Evolutionary conservation across 495 filamentous ascomycete genomes (phyloP).

Genomic region (Monascus purpureus): DNA sequence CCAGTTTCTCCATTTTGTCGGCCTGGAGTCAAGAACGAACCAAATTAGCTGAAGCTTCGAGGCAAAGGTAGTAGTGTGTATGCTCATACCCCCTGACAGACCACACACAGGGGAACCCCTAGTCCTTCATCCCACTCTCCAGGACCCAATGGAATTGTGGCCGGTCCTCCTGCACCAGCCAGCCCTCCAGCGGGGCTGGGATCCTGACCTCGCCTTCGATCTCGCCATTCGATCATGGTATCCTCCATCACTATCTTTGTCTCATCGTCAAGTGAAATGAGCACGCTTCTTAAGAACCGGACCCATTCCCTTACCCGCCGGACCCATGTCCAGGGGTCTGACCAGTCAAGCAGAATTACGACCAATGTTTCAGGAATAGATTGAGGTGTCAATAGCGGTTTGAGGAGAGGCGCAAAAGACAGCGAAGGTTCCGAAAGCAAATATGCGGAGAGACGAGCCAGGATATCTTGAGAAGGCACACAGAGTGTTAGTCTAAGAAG

Average conservation of each 20-base stretch:
- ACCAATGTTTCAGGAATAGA: conserved; percentile 79
- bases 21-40: too few relatives aligned
- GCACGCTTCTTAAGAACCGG: conserved; percentile 58
- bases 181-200: conserved; percentile 27
- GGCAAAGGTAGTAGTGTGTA: too few relatives aligned
- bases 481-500: not conserved
- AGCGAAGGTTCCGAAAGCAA: conserved; percentile 71
- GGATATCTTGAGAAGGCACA: conserved; percentile 45
- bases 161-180: conserved; percentile 34
- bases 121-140: conserved; percentile 92
- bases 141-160: conserved; percentile 66
- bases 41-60: too few relatives aligned
- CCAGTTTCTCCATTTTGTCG: conserved; percentile 75
- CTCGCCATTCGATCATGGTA: conserved; percentile 50
- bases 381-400: conserved; percentile 71
- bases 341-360: conserved; percentile 85
- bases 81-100: conserved; percentile 76
- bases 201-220: conserved; percentile 34
- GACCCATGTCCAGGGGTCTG: conserved; percentile 83
- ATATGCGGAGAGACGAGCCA: conserved; percentile 85
- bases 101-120: conserved; percentile 78
- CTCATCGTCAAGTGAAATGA: conserved; percentile 59
- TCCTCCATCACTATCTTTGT: conserved; percentile 75
- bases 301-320: conserved; percentile 82
- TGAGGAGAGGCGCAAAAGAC: conserved; percentile 70